phyloP scores from a whole-genome alignment of 192 early-diverging fungal species.

The Gorgonomyces haynaldii region DNA sequence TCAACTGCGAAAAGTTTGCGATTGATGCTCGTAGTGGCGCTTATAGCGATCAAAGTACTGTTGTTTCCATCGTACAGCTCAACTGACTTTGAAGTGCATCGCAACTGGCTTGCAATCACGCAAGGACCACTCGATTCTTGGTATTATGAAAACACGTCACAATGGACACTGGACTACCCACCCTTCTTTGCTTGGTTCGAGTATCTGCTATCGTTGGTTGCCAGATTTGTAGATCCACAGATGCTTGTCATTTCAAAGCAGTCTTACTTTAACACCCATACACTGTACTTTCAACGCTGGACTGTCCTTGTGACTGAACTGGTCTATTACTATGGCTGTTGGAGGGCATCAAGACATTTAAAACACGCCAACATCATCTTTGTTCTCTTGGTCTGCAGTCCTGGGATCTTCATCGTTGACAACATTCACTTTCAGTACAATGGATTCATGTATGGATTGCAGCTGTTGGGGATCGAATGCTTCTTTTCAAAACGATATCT shows the following conservation, averaged over 20 bases:
- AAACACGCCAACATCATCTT: constrained; percentile 1
- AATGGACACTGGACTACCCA: constrained; percentile 95
- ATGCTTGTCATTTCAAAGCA: constrained; percentile 68
- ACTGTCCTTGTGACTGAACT: constrained; percentile 75
- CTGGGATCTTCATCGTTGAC: constrained; percentile 67
- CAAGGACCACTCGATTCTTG: constrained; percentile 66
- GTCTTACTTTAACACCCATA: constrained; percentile 48
- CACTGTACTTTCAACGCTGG: constrained; percentile 74
- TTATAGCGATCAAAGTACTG: neutral
- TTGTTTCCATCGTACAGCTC: constrained; percentile 33
- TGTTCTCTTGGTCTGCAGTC: constrained; percentile 25
- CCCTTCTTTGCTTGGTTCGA: constrained; percentile 99
- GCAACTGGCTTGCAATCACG: constrained; percentile 92
- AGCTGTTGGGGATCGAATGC: constrained; percentile 58
- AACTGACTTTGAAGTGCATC: constrained; percentile 97
- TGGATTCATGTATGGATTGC: constrained; percentile 41
- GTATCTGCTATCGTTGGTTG: constrained; percentile 54
- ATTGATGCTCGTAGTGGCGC: neutral
- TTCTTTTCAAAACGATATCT: constrained; percentile 40
- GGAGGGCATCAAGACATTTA: neutral
- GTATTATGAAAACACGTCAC: constrained; percentile 78
- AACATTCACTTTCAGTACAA: constrained; percentile 99
- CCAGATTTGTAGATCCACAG: constrained; percentile 45
- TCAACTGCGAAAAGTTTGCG: neutral
- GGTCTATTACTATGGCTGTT: constrained; percentile 52